A percentile compares a stretch with the other conserved stretches of the same genome.
These are phyloP conservation scores for Claviceps capensis DNA, from an alignment of 2,329 filamentous ascomycete genomes.

Conservation along the genomic window DNA sequence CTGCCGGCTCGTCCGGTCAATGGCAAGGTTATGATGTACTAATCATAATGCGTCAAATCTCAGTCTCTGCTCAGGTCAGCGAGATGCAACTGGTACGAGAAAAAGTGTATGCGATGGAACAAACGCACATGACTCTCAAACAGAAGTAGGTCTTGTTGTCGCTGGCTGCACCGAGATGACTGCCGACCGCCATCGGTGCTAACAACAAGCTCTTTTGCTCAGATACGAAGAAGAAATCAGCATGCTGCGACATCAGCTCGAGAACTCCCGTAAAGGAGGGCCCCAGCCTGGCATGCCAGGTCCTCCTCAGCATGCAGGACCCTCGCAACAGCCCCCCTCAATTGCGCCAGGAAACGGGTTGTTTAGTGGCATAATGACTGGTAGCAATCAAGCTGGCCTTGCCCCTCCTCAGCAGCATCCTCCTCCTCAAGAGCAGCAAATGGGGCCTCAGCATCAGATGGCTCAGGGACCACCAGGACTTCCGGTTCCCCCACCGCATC, in stretches of 20 bases:
- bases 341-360: conserved; percentile 86
- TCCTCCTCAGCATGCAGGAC: conserved; percentile 61
- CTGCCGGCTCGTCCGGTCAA: not conserved
- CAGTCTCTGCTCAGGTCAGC: conserved; percentile 80
- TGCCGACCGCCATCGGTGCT: conserved; percentile 2
- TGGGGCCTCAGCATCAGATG: conserved; percentile 39
- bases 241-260: conserved; percentile 77
- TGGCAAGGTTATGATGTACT: not conserved
- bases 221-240: conserved; percentile 92
- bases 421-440: conserved; percentile 54
- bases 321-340: conserved; percentile 74
- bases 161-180: conserved; percentile 1
- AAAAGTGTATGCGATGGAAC: conserved; percentile 88
- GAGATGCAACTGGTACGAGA: conserved; percentile 91
- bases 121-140: conserved; percentile 77
- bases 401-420: conserved; percentile 57
- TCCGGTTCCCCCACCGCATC: conserved; percentile 42
- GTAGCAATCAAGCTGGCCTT: conserved; percentile 68
- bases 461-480: conserved; percentile 62
- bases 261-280: conserved; percentile 51
- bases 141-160: conserved; percentile 54
- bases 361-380: conserved; percentile 93
- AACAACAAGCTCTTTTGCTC: conserved; percentile 4
- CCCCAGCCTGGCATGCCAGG: conserved; percentile 48
- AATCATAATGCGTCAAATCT: conserved; percentile 3